A percentile compares a stretch with the other conserved stretches of the same genome.
Evolutionary conservation across 148 eudicot species (phyloP).

Genomic region (Rhododendron molle): DNA sequence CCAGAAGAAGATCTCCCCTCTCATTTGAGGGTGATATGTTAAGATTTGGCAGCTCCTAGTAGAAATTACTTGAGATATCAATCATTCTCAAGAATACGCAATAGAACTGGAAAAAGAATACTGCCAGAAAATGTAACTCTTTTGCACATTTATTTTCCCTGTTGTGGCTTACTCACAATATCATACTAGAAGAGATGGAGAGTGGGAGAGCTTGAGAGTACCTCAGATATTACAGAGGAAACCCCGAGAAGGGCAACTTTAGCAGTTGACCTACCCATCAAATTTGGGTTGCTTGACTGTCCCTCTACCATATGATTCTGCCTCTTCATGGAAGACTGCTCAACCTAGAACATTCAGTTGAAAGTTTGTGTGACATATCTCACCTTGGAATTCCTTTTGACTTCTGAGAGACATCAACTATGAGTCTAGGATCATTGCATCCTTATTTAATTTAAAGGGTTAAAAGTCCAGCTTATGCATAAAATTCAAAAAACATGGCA

Average conservation of each 20-base stretch:
- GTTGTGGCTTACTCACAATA: background rate
- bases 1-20: slow-evolving; percentile 79
- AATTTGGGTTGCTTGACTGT: slow-evolving; percentile 25
- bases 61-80: slow-evolving; percentile 40
- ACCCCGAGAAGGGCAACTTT: slow-evolving; percentile 68
- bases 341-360: slow-evolving; percentile 33
- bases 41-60: slow-evolving; percentile 60
- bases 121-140: slow-evolving; percentile 6
- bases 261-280: slow-evolving; percentile 45
- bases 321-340: slow-evolving; percentile 32
- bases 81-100: slow-evolving; percentile 31
- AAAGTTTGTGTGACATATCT: slow-evolving; percentile 21
- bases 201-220: slow-evolving; percentile 16
- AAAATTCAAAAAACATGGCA: background rate
- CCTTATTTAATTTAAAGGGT: background rate
- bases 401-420: background rate
- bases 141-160: background rate
- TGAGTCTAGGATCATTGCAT: background rate
- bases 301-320: slow-evolving; percentile 17
- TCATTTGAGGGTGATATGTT: slow-evolving; percentile 35
- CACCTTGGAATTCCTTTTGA: background rate
- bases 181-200: background rate
- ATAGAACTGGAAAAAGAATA: slow-evolving; percentile 18
- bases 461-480: background rate
- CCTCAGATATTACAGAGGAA: slow-evolving; percentile 43